Percentiles rank a stretch among this genome's conserved stretches.
These are phyloP conservation scores for Fusarium caatingaense DNA, from an alignment of 2,329 filamentous ascomycete genomes.

Conservation along the genomic window DNA sequence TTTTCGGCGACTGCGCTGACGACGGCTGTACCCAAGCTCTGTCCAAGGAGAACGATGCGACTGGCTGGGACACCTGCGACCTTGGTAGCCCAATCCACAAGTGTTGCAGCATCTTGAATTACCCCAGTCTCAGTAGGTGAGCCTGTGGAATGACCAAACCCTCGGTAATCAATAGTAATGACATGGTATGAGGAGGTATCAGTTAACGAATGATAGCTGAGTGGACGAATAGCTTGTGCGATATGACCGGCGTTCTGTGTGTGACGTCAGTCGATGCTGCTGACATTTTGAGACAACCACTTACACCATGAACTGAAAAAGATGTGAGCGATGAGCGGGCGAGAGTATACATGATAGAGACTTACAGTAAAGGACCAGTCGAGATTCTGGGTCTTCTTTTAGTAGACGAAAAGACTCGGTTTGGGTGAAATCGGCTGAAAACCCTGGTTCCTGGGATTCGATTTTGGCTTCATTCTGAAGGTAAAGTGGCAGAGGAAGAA, in stretches of 20 bases:
- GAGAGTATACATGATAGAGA: conserved; percentile 26
- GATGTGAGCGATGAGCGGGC: conserved; percentile 19
- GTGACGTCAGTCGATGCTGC: conserved; percentile 33
- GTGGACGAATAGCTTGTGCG: conserved; percentile 79
- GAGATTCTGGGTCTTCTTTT: conserved; percentile 70
- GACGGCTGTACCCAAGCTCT: conserved; percentile 90
- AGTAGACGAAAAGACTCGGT: conserved; percentile 71
- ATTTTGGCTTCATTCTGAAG: conserved; percentile 75
- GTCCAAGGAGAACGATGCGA: conserved; percentile 84
- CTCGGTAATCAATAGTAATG: conserved; percentile 90
- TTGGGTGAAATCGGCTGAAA: conserved; percentile 64
- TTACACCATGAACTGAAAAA: conserved; percentile 70
- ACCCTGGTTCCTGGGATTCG: conserved; percentile 61
- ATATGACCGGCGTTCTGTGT: conserved; percentile 87
- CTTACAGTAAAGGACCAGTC: conserved; percentile 73
- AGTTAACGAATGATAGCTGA: conserved; percentile 81
- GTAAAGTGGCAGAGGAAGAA: conserved; percentile 83
- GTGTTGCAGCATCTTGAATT: conserved; percentile 79
- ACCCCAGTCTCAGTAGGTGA: conserved; percentile 82
- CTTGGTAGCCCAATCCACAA: conserved; percentile 78
- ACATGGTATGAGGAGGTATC: conserved; percentile 81
- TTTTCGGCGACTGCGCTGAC: conserved; percentile 78
- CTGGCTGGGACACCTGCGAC: conserved; percentile 72
- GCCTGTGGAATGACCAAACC: conserved; percentile 86
- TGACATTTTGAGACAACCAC: conserved; percentile 41